A percentile compares a stretch with the other conserved stretches of the same genome.
Conservation (phyloP, 139 green algal genomes). For the Chlamydomonas asymmetrica region DNA sequence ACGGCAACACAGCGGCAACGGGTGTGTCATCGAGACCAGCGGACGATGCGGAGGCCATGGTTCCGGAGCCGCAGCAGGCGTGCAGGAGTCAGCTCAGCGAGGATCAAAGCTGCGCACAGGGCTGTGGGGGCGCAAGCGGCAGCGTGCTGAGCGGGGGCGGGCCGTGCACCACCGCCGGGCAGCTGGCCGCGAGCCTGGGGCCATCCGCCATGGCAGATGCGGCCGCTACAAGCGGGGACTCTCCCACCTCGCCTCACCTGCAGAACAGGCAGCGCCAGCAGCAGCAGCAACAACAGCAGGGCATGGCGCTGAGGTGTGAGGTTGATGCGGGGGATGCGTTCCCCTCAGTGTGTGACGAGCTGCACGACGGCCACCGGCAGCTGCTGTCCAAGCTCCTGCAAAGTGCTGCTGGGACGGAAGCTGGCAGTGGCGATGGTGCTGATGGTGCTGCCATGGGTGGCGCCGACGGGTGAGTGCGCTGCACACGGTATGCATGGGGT, state of each 20-base stretch:
- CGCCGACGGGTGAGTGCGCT: neutral
- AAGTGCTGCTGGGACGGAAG: neutral
- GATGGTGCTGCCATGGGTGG: neutral
- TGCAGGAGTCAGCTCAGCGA: neutral
- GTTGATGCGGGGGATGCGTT: neutral
- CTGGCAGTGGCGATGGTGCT: too few species aligned
- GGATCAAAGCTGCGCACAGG: neutral
- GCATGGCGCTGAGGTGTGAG: neutral
- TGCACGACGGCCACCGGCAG: conserved; percentile 27
- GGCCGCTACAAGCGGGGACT: too few species aligned
- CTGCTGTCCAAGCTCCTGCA: conserved; percentile 30
- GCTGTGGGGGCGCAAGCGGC: neutral
- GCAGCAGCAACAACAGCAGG: neutral
- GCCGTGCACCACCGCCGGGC: neutral
- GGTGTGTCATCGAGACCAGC: too few species aligned
- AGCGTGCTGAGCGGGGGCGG: conserved; percentile 1
- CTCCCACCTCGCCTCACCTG: too few species aligned
- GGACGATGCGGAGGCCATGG: conserved; percentile 6
- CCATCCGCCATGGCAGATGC: neutral
- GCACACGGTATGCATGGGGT: too few species aligned
- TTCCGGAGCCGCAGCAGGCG: neutral
- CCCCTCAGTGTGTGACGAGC: conserved; percentile 1
- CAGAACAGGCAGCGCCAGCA: neutral
- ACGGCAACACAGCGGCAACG: neutral
- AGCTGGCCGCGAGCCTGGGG: neutral